Evolutionary conservation across 2,329 filamentous ascomycete genomes (phyloP).

Genomic region (Leptographium procerum): DNA sequence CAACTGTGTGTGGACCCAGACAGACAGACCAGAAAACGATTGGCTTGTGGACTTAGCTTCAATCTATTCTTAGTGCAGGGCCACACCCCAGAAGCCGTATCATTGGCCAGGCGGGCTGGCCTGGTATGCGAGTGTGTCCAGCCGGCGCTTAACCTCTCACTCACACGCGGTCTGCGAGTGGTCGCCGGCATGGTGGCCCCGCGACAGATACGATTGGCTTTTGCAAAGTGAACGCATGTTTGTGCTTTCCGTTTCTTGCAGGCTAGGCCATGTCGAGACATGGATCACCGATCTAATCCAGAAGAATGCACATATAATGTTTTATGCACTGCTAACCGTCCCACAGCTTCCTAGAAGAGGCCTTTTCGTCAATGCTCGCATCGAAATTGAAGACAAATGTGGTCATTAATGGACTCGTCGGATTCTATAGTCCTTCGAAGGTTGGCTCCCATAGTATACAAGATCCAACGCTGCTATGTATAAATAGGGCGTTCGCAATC

Average conservation of each 20-base stretch:
- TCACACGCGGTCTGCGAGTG: background rate
- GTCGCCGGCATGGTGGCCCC: background rate
- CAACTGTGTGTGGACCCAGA: background rate
- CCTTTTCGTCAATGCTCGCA: too few relatives aligned
- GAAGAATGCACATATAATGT: background rate
- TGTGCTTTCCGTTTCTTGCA: background rate
- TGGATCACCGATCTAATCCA: background rate
- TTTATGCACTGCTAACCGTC: too few relatives aligned
- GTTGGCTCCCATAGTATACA: too few relatives aligned
- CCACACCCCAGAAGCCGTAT: background rate
- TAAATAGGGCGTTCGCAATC: too few relatives aligned
- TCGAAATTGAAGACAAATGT: too few relatives aligned
- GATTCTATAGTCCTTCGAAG: too few relatives aligned
- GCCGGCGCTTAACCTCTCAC: conserved; percentile 3
- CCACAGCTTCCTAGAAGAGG: too few relatives aligned
- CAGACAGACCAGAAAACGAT: background rate
- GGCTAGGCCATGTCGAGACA: background rate
- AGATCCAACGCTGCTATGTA: too few relatives aligned
- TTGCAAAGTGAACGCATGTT: background rate
- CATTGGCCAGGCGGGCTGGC: background rate
- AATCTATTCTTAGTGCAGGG: conserved; percentile 3
- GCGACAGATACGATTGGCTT: background rate
- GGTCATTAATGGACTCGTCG: too few relatives aligned
- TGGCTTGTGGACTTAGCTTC: background rate
- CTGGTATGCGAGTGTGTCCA: background rate